A percentile compares a stretch with the other conserved stretches of the same genome.
phyloP scores from a whole-genome alignment of 352 stramenopile genomes.

The Pythium brachiatum region DNA sequence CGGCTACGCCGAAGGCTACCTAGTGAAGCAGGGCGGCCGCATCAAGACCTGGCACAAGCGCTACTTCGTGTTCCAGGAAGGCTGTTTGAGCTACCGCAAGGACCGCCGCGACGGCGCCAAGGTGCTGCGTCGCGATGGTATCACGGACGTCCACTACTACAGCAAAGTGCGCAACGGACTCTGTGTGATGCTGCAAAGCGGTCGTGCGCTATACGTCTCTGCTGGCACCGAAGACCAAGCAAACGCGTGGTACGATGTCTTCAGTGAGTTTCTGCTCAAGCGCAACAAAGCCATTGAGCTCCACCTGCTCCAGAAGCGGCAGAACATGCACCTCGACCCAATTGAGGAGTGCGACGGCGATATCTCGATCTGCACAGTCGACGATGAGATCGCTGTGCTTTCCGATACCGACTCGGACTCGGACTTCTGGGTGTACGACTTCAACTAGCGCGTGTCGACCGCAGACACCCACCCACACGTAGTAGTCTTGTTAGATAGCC shows the following conservation, averaged over 20 bases:
- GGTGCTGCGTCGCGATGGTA: slow-evolving; percentile 43
- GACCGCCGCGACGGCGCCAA: slow-evolving; percentile 49
- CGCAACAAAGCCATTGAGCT: slow-evolving; percentile 16
- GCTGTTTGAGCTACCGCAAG: slow-evolving; percentile 60
- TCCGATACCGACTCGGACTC: slow-evolving; percentile 23
- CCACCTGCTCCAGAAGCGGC: slow-evolving; percentile 11
- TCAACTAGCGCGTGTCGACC: slow-evolving; percentile 12
- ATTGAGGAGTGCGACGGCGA: slow-evolving; percentile 19
- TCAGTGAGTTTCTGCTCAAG: slow-evolving; percentile 44
- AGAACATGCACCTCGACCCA: slow-evolving; percentile 12
- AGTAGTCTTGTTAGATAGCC: background rate
- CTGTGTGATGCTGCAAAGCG: slow-evolving; percentile 44
- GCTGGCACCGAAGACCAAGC: slow-evolving; percentile 54
- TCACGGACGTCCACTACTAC: slow-evolving; percentile 55
- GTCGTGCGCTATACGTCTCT: slow-evolving; percentile 43
- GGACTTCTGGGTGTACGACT: slow-evolving; percentile 24
- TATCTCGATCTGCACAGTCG: background rate
- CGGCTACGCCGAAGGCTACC: slow-evolving; percentile 65
- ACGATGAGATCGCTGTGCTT: slow-evolving; percentile 11
- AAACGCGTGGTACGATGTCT: slow-evolving; percentile 60
- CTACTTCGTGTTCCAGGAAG: slow-evolving; percentile 78
- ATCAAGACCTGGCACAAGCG: slow-evolving; percentile 78
- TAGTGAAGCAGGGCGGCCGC: slow-evolving; percentile 61
- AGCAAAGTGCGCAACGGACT: slow-evolving; percentile 48
- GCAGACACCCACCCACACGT: slow-evolving; percentile 5